Evolutionary conservation across 768 basidiomycete species (phyloP), one percentile per base, ranked within the genome.

Genomic region (Xerocomellus amylosporus): DNA sequence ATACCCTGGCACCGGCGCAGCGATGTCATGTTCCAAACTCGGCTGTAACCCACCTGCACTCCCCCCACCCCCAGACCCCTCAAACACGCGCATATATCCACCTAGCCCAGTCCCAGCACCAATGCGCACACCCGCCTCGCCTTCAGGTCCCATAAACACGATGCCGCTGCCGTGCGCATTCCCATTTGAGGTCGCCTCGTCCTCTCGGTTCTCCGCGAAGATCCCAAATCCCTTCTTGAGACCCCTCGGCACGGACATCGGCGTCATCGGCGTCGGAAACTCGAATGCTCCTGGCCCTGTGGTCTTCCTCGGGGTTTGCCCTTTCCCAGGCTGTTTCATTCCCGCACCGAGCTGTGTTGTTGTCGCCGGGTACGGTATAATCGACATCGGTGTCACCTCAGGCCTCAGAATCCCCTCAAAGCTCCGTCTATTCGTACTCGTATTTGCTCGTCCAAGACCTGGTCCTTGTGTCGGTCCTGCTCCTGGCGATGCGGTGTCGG

Each of bases 41-140:
- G 44, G 37, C 22, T 43, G 55, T 17, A 38, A 28, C 15, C 40
- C 46, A 20, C 36, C 33, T 33, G 48, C 39, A 30, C 31, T 47
- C 8, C 45, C 49, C 8, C 47, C 31, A 22, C 40, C 28, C 15
- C 45, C 58, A 28, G 56, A 30, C 31, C 42, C 49, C 28, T 55
- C 61, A 22, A 56, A 47, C 19, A 17, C 28, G 49, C 59, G 67
- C 67, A 69, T 68, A 69, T 68, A 68, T 8, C 59, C 67, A 54
- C 54, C 44, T 26, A 53, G 24, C 24, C 55, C 51, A 6, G 45
- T 20, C 6, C 54, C 57, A 39, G 37, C n/a, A 31, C 41, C 38
- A 4, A 24, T 7, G 20, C 37, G 45, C 20, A 41, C 22, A 13
- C 46, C 55, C n/a, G 28, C 28, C 20, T 56, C 58, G 0, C 47